phyloP scores from a whole-genome alignment of 2,329 filamentous ascomycete species.

The Aureobasidium sp. region DNA sequence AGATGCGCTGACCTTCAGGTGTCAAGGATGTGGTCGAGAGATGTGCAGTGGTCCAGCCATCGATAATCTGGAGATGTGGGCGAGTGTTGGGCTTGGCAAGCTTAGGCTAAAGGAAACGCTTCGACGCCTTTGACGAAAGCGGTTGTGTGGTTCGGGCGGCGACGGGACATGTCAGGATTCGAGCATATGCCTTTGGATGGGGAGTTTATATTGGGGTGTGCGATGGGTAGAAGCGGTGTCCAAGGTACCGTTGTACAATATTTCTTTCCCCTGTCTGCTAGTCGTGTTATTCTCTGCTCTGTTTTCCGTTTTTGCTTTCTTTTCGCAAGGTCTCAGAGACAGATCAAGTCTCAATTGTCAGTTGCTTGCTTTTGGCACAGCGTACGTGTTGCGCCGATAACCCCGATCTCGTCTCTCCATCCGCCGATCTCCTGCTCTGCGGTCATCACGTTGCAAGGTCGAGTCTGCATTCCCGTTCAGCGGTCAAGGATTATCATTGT shows the following conservation, averaged over 20 bases:
- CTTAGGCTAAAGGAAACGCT: not conserved
- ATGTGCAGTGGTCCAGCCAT: not conserved
- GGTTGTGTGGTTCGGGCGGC: not conserved
- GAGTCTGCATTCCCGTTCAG: not conserved
- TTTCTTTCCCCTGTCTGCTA: not conserved
- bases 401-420: slow-evolving; percentile 10
- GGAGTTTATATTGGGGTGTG: not conserved
- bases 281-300: too few relatives aligned
- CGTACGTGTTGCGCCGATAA: not conserved
- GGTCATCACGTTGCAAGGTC: not conserved
- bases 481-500: not conserved
- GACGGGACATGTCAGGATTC: not conserved
- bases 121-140: slow-evolving; percentile 9
- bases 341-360: not conserved
- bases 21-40: not conserved
- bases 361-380: slow-evolving; percentile 2
- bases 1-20: not conserved
- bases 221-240: slow-evolving; percentile 1
- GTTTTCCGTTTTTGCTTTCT: not conserved
- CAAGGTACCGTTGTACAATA: slow-evolving; percentile 1
- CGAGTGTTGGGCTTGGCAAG: not conserved
- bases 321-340: not conserved
- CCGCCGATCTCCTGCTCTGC: slow-evolving; percentile 3
- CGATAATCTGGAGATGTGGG: not conserved
- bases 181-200: not conserved